These are phyloP conservation scores for Cryphonectria carpinicola DNA, from an alignment of 2,329 filamentous ascomycete genomes.

Conservation along the genomic window DNA sequence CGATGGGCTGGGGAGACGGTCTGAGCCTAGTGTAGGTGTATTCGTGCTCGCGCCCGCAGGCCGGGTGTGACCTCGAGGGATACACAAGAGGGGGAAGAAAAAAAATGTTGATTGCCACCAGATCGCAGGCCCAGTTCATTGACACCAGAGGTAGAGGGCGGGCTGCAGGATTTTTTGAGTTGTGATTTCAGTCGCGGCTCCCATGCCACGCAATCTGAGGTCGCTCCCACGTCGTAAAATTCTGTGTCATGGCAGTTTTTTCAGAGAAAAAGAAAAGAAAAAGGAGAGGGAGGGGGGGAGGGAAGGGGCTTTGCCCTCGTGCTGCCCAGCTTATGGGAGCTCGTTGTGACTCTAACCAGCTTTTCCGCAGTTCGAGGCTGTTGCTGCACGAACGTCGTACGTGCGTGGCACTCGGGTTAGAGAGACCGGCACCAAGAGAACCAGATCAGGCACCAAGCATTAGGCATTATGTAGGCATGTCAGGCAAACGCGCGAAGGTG, in stretches of 20 bases:
- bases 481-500: neutral
- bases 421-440: neutral
- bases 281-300: neutral
- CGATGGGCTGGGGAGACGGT: neutral
- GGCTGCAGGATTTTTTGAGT: neutral
- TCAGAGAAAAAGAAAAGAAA: no score
- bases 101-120: neutral
- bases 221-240: no score
- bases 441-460: neutral
- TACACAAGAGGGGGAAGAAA: neutral
- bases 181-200: neutral
- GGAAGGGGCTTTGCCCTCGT: neutral
- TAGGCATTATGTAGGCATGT: neutral
- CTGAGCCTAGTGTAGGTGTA: neutral
- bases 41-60: neutral
- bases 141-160: neutral
- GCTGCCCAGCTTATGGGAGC: neutral
- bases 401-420: neutral
- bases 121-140: neutral
- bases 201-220: neutral
- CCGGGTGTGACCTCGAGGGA: neutral
- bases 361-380: neutral
- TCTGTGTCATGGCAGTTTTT: neutral
- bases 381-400: neutral
- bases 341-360: neutral